Evolutionary conservation across 768 basidiomycete genomes (phyloP).

Genomic region (Kwoniella europaea): DNA sequence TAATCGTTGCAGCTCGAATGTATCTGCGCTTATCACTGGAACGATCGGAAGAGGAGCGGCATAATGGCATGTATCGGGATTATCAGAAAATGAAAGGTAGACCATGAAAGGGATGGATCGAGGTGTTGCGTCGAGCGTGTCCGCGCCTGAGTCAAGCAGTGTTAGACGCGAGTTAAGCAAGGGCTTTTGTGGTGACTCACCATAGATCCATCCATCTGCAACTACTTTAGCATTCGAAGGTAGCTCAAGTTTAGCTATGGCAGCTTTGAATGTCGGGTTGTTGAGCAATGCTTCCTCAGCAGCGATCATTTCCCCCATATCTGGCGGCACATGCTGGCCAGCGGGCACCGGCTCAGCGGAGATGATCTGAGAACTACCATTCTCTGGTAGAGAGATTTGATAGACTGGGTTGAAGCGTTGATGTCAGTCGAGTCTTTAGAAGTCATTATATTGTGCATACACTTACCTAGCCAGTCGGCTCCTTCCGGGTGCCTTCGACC

Average conservation of each 20-base stretch:
- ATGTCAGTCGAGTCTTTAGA: background rate
- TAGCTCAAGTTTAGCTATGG: constrained; percentile 21
- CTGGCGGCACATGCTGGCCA: constrained; percentile 19
- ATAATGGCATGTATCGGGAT: constrained; percentile 35
- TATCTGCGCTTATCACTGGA: constrained; percentile 5
- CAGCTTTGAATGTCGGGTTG: constrained; percentile 25
- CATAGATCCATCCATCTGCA: constrained; percentile 30
- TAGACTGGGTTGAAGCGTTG: background rate
- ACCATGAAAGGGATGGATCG: constrained; percentile 32
- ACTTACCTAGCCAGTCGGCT: constrained; percentile 14
- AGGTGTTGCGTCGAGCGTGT: constrained; percentile 8
- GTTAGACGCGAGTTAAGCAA: background rate
- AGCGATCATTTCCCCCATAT: constrained; percentile 30
- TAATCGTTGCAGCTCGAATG: background rate
- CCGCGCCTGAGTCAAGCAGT: constrained; percentile 8
- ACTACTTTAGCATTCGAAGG: constrained; percentile 25
- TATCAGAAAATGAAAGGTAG: constrained; percentile 19
- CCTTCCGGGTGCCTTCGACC: background rate
- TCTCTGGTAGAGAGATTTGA: background rate
- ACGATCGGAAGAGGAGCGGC: constrained; percentile 29
- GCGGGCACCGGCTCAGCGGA: background rate
- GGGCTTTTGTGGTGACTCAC: background rate
- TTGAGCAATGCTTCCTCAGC: constrained; percentile 27
- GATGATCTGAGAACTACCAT: background rate
- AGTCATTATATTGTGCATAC: no score